A percentile compares a stretch with the other conserved stretches of the same genome.
Conservation (phyloP, 1,139 yeast genomes). For the Blastobotrys capitulatus region DNA sequence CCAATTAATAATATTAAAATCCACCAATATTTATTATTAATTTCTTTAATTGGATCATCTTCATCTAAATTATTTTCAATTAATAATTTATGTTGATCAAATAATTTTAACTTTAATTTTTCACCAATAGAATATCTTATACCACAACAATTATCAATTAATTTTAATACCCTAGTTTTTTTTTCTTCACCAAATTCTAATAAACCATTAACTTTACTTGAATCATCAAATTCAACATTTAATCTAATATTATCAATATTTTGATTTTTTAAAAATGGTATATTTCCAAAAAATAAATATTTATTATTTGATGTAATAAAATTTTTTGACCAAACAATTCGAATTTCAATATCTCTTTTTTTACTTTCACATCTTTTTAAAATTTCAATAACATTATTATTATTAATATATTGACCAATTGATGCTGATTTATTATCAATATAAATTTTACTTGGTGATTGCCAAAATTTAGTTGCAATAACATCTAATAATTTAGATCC, state of each 20-base stretch:
- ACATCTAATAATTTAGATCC: conserved; percentile 6
- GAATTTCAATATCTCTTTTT: conserved; percentile 10
- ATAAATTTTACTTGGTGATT: background rate
- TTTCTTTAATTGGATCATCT: no score
- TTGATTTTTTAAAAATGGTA: conserved; percentile 2
- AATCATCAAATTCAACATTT: background rate
- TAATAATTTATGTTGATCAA: no score
- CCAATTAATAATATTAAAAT: no score
- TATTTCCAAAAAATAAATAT: conserved; percentile 1
- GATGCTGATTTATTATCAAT: conserved; percentile 1
- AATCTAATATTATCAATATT: conserved; percentile 4
- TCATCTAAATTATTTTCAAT: no score
- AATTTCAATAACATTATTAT: background rate
- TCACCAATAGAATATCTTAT: no score
- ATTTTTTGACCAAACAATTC: background rate
- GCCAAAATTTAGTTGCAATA: conserved; percentile 1
- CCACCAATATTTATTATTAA: no score
- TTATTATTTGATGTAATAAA: background rate
- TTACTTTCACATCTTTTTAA: conserved; percentile 5
- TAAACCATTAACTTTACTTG: no score
- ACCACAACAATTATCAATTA: no score
- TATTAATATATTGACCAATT: background rate
- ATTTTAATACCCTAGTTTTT: no score
- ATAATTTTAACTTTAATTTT: no score
- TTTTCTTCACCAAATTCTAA: no score